phyloP scores from a whole-genome alignment of 257 asterid species.

The Solanum chmielewskii region DNA sequence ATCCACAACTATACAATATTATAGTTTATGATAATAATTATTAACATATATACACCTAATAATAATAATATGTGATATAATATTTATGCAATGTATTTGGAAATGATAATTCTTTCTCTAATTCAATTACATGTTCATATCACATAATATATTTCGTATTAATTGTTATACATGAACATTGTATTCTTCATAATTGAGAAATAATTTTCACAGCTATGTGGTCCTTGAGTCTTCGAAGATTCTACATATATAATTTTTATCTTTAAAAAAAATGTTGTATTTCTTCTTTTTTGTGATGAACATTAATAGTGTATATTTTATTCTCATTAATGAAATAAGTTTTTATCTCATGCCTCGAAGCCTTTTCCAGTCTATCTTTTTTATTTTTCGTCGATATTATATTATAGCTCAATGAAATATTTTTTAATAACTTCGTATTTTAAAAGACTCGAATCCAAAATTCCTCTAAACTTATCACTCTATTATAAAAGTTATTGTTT shows the following conservation, averaged over 20 bases:
- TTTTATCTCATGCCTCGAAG: background rate
- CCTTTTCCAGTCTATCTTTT: background rate
- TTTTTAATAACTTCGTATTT: fast-evolving
- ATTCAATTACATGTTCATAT: background rate
- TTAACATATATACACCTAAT: background rate
- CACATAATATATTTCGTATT: background rate
- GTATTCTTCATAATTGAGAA: background rate
- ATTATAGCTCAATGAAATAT: background rate
- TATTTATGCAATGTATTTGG: background rate
- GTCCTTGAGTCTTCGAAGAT: background rate
- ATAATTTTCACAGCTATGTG: background rate
- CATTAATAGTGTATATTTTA: background rate
- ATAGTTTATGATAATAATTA: background rate
- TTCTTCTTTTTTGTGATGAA: background rate
- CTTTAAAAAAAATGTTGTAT: background rate
- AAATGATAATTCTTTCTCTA: background rate
- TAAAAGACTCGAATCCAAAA: fast-evolving
- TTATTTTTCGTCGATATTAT: background rate
- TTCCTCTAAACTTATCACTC: background rate
- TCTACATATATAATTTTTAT: background rate
- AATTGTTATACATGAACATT: background rate
- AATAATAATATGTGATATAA: background rate
- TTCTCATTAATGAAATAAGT: background rate
- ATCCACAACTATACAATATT: no score
- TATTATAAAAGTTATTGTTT: background rate